These are phyloP conservation scores for Trichoderma guizhouense DNA, from an alignment of 2,329 filamentous ascomycete genomes.

Conservation along the genomic window DNA sequence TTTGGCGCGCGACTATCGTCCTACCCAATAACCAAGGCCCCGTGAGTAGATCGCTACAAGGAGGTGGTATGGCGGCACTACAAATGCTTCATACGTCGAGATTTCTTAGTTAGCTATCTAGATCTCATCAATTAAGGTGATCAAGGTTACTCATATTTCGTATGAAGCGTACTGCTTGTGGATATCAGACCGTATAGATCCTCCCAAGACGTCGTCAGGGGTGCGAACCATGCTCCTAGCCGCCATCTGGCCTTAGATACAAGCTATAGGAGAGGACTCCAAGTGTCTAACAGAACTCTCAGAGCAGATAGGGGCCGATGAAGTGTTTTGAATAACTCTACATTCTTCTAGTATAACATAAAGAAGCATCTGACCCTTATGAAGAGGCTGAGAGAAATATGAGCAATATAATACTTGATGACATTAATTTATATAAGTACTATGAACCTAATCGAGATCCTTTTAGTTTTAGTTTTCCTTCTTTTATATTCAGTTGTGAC, in stretches of 20 bases:
- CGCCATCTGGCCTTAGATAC: too few relatives aligned
- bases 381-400: background rate
- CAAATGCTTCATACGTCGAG: background rate
- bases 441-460: background rate
- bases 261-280: too few relatives aligned
- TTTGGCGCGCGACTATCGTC: background rate
- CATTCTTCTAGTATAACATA: too few relatives aligned
- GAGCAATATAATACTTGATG: background rate
- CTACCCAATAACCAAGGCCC: background rate
- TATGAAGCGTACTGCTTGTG: too few relatives aligned
- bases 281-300: too few relatives aligned
- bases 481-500: slow-evolving; percentile 35
- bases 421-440: background rate
- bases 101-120: background rate
- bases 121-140: background rate
- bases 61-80: background rate
- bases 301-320: too few relatives aligned
- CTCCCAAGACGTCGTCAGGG: too few relatives aligned
- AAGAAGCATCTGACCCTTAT: background rate
- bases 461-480: background rate
- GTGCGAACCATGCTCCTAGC: too few relatives aligned
- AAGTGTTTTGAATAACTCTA: too few relatives aligned
- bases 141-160: too few relatives aligned
- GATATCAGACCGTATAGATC: too few relatives aligned
- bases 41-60: background rate